Conservation (phyloP, 2,329 filamentous ascomycete species). For the Verticillium klebahnii region DNA sequence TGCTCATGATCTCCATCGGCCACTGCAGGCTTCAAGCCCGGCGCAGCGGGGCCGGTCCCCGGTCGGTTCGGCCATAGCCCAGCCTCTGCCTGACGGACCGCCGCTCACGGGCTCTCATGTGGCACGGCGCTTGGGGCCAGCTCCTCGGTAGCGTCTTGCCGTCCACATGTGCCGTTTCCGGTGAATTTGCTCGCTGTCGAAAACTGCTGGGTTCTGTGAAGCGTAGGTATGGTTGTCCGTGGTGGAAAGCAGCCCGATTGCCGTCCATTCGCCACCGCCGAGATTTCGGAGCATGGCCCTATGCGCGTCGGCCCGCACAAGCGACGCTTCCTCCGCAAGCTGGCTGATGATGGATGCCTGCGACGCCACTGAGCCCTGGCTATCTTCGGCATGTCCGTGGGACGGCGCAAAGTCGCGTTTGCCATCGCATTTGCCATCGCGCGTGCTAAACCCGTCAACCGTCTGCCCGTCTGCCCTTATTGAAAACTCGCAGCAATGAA, state of each 20-base stretch:
- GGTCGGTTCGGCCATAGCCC: not conserved
- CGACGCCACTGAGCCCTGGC: constrained; percentile 6
- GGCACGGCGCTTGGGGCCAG: not conserved
- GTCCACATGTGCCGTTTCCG: not conserved
- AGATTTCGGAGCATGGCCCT: constrained; percentile 23
- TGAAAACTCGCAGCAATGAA: not conserved
- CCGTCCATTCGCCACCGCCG: constrained; percentile 19
- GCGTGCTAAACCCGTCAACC: not conserved
- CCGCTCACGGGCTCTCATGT: not conserved
- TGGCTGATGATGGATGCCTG: constrained; percentile 11
- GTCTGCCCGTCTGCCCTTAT: not conserved
- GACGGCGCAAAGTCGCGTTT: constrained; percentile 17
- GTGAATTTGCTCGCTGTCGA: not conserved
- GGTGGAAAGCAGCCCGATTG: constrained; percentile 29
- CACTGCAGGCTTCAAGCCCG: not conserved
- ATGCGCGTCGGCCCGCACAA: constrained; percentile 26
- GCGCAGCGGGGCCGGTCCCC: not conserved
- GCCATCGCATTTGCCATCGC: not conserved
- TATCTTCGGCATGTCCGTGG: not conserved
- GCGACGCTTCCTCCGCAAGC: constrained; percentile 15
- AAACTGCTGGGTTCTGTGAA: not conserved
- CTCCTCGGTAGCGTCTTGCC: not conserved
- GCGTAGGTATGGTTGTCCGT: constrained; percentile 22
- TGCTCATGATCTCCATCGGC: too few relatives aligned
- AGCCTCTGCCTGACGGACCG: not conserved